Evolutionary conservation across 2,329 filamentous ascomycete genomes (phyloP).

Genomic region (Fusarium begoniae): DNA sequence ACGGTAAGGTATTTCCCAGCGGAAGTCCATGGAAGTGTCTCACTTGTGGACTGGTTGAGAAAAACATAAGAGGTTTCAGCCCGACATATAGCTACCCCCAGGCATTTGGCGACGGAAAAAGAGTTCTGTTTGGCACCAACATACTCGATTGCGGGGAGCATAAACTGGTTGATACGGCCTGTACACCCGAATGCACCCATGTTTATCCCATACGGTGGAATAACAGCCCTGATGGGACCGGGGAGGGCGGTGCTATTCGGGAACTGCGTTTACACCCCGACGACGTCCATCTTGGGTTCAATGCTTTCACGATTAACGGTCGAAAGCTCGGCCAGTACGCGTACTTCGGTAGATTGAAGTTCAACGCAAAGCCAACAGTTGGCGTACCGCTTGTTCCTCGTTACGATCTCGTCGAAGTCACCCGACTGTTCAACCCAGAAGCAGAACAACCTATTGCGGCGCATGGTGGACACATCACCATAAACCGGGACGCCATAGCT

Average conservation of each 20-base stretch:
- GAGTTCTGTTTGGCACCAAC: constrained; percentile 45
- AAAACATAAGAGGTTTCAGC: constrained; percentile 40
- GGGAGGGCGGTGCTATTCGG: constrained; percentile 47
- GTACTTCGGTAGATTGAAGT: constrained; percentile 52
- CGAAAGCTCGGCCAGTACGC: constrained; percentile 34
- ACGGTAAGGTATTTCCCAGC: constrained; percentile 44
- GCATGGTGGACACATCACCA: background rate
- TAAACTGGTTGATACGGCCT: constrained; percentile 41
- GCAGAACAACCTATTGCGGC: background rate
- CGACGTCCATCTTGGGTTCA: constrained; percentile 54
- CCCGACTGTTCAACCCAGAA: constrained; percentile 43
- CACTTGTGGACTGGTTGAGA: constrained; percentile 49
- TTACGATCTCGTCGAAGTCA: constrained; percentile 54
- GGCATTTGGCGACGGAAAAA: constrained; percentile 50
- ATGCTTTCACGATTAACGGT: constrained; percentile 43
- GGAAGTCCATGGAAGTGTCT: background rate
- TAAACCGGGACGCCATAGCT: background rate
- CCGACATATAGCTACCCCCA: constrained; percentile 52
- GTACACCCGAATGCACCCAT: background rate
- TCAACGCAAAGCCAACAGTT: constrained; percentile 48
- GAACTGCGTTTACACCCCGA: constrained; percentile 59
- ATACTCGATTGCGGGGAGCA: constrained; percentile 51
- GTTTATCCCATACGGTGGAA: constrained; percentile 14
- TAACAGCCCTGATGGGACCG: constrained; percentile 39
- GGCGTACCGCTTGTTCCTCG: constrained; percentile 44